These are phyloP conservation scores for Daldinia eschscholtzii DNA, from an alignment of 2,329 filamentous ascomycete species.

Conservation along the genomic window DNA sequence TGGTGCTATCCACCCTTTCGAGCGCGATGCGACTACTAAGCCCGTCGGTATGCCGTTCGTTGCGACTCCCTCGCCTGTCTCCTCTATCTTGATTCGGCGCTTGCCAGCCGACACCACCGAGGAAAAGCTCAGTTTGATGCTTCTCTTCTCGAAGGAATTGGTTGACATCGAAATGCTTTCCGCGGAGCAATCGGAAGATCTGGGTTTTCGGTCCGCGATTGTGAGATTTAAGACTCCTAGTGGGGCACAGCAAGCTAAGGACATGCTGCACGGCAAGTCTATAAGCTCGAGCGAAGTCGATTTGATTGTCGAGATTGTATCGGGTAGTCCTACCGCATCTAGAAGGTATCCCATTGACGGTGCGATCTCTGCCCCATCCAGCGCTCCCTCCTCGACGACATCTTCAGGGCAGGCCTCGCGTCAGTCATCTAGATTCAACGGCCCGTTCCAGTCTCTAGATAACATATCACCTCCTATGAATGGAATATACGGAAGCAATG, in stretches of 20 bases:
- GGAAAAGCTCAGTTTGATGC: conserved; percentile 67
- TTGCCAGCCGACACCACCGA: conserved; percentile 67
- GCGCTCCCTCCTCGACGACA: conserved; percentile 57
- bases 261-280: conserved; percentile 68
- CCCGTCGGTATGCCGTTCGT: conserved; percentile 58
- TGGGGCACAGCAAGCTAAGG: conserved; percentile 69
- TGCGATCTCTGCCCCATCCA: conserved; percentile 56
- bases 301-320: conserved; percentile 73
- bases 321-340: conserved; percentile 54
- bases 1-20: conserved; percentile 53
- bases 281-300: conserved; percentile 64
- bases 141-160: conserved; percentile 70
- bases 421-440: conserved; percentile 71
- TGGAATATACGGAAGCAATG: conserved; percentile 65
- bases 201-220: conserved; percentile 64
- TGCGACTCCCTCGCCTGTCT: conserved; percentile 53
- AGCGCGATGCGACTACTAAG: conserved; percentile 57
- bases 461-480: conserved; percentile 72
- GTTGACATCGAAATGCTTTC: conserved; percentile 65
- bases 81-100: conserved; percentile 65
- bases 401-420: conserved; percentile 63
- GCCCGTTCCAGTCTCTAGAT: conserved; percentile 71
- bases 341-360: conserved; percentile 68
- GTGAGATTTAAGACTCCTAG: conserved; percentile 65
- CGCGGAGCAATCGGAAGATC: conserved; percentile 63